These are phyloP conservation scores for Candolleomyces eurysporus DNA, from an alignment of 768 basidiomycete genomes.

Conservation along the genomic window DNA sequence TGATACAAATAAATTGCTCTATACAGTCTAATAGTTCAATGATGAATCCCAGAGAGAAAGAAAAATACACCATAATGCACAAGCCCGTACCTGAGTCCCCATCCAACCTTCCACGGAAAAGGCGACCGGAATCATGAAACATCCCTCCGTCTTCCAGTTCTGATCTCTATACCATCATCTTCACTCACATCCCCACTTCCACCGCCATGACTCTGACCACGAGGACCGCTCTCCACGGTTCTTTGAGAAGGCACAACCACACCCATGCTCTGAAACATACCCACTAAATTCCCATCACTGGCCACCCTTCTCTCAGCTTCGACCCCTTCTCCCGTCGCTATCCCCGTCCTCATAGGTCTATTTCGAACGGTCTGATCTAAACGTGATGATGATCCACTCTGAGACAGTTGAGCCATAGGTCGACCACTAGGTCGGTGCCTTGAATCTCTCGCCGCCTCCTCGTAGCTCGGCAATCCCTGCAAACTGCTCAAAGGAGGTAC, in stretches of 20 bases:
- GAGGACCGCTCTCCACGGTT: background rate
- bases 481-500: constrained; percentile 80
- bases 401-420: background rate
- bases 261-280: constrained; percentile 4
- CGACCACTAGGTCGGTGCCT: no score
- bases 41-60: no score
- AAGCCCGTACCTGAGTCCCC: background rate
- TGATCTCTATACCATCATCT: background rate
- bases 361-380: background rate
- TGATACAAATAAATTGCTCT: no score
- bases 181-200: background rate
- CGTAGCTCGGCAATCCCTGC: constrained; percentile 83
- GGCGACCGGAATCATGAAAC: background rate
- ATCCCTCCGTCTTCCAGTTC: background rate
- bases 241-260: background rate
- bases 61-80: no score
- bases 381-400: background rate
- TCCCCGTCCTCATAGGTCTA: background rate
- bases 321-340: background rate
- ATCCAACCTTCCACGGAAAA: background rate
- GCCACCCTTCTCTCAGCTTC: constrained; percentile 2
- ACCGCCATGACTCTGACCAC: background rate
- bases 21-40: no score
- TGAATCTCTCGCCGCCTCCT: constrained; percentile 41
- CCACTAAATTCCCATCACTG: constrained; percentile 1